These are phyloP conservation scores for Ceratobasidium sp. DNA, from an alignment of 1,284 basidiomycete genomes.

Conservation along the genomic window DNA sequence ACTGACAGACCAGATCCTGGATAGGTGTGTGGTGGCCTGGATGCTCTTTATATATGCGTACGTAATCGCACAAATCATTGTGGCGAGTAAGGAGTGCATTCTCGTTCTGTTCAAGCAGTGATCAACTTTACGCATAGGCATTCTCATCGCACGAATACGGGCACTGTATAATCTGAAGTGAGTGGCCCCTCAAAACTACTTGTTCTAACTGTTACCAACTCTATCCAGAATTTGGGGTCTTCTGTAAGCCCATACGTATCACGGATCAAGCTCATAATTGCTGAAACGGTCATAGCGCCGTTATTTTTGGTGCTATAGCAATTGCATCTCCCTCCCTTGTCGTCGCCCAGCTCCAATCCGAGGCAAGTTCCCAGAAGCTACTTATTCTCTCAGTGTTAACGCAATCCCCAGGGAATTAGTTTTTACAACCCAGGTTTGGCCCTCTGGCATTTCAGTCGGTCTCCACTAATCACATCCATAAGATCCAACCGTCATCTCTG, in stretches of 20 bases:
- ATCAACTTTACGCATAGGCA: neutral
- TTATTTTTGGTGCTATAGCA: neutral
- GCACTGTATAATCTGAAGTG: constrained; percentile 24
- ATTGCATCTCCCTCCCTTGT: constrained; percentile 1
- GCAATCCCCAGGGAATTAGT: neutral
- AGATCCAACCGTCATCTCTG: constrained; percentile 2
- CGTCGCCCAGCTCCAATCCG: constrained; percentile 10
- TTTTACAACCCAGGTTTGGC: constrained; percentile 17
- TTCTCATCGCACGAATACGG: constrained; percentile 26
- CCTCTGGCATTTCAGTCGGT: neutral
- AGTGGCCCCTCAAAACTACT: neutral
- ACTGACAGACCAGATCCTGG: too few relatives aligned
- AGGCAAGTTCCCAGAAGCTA: neutral
- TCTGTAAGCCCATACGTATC: neutral
- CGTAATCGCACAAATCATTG: constrained; percentile 17
- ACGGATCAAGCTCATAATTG: neutral
- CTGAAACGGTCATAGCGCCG: neutral
- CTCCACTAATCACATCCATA: neutral
- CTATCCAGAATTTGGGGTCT: neutral
- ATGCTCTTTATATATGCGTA: constrained; percentile 21
- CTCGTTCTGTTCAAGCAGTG: neutral
- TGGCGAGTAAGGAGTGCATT: neutral
- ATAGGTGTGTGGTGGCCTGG: neutral
- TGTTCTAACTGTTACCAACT: neutral
- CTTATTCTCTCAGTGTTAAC: neutral